Conservation (phyloP, 1,284 basidiomycete genomes). For the Fomitiporia mediterranea region DNA sequence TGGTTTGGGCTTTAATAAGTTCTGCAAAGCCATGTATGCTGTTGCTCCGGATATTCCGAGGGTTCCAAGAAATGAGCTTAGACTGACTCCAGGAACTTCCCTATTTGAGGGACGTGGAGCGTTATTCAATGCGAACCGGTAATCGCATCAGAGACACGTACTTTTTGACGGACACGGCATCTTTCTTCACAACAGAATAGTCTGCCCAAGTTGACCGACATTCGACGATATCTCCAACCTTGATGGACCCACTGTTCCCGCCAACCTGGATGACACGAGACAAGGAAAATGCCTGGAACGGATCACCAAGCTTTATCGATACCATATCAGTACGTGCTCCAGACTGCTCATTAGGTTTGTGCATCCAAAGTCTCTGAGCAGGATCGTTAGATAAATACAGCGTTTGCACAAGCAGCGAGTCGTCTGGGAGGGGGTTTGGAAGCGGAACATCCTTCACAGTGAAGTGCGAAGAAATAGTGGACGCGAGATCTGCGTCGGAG, state of each 20-base stretch:
- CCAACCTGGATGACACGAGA: conserved; percentile 25
- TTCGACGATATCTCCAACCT: conserved; percentile 26
- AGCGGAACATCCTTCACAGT: conserved; percentile 14
- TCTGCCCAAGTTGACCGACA: conserved; percentile 27
- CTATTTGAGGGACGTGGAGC: not conserved
- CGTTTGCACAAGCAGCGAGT: conserved; percentile 15
- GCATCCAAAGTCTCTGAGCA: conserved; percentile 21
- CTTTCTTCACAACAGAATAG: conserved; percentile 26
- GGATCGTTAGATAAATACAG: conserved; percentile 22
- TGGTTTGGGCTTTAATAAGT: conserved; percentile 30
- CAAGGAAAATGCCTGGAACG: conserved; percentile 23
- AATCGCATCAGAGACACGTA: not conserved
- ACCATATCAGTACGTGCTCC: conserved; percentile 22
- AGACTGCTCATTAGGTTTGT: conserved; percentile 10
- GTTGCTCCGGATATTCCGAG: conserved; percentile 29
- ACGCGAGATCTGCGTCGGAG: conserved; percentile 4
- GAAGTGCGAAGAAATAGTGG: conserved; percentile 4
- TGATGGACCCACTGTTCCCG: conserved; percentile 20
- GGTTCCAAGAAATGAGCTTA: conserved; percentile 24
- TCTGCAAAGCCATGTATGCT: conserved; percentile 32
- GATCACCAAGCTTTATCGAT: conserved; percentile 25
- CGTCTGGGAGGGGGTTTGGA: conserved; percentile 11
- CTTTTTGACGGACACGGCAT: not conserved
- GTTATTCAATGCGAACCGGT: not conserved
- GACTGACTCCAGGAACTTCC: conserved; percentile 17